A percentile compares a stretch with the other conserved stretches of the same genome.
phyloP scores from a whole-genome alignment of 2,329 filamentous ascomycete genomes.

The Tolypocladium ovalisporum region DNA sequence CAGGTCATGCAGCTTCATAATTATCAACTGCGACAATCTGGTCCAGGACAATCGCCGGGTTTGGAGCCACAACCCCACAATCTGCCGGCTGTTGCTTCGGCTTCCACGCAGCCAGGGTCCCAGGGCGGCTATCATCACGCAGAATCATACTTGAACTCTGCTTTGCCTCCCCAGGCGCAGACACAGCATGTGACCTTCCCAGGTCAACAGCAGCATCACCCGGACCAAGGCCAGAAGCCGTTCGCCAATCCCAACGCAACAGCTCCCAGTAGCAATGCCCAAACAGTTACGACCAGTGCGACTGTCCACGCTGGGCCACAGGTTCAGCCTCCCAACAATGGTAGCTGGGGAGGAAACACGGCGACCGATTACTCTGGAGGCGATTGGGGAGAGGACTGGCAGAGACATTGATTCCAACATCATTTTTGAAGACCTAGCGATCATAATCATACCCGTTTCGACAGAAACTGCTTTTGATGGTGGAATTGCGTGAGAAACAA shows the following conservation, averaged over 20 bases:
- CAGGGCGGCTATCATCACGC: neutral
- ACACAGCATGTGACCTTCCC: neutral
- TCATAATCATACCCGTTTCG: neutral
- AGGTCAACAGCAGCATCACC: neutral
- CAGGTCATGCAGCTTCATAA: neutral
- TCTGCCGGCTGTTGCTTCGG: neutral
- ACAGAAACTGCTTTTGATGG: neutral
- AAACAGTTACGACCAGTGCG: neutral
- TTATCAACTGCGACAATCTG: neutral
- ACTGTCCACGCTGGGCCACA: neutral
- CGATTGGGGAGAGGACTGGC: constrained; percentile 11
- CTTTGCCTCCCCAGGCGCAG: neutral
- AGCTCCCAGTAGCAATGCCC: neutral
- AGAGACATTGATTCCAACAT: neutral
- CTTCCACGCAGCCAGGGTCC: neutral
- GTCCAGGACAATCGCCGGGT: neutral
- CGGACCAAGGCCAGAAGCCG: neutral
- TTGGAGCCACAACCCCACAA: neutral
- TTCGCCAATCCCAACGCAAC: neutral
- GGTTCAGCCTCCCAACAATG: neutral
- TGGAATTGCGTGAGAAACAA: too few relatives aligned
- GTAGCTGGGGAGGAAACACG: constrained; percentile 13
- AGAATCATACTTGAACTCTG: neutral
- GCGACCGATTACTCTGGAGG: constrained; percentile 17
- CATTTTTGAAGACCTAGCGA: neutral